Evolutionary conservation across 768 basidiomycete genomes (phyloP).

Genomic region (Mycena galericulata): DNA sequence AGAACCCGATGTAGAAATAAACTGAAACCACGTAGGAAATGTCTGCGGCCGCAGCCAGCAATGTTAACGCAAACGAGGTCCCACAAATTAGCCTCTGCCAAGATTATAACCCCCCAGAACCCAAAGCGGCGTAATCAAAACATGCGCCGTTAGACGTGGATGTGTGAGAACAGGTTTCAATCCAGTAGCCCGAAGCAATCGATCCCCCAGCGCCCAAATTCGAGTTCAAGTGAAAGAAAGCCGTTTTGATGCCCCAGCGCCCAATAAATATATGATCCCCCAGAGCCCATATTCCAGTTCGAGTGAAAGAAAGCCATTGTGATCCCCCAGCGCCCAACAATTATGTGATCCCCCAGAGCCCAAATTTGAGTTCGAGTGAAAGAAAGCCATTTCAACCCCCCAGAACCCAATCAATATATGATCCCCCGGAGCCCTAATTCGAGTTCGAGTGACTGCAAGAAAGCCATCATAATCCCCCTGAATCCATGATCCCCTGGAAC

Average conservation of each 20-base stretch:
- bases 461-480: background rate
- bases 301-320: too few relatives aligned
- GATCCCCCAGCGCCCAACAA: too few relatives aligned
- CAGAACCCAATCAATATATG: background rate
- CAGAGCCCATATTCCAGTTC: too few relatives aligned
- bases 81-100: background rate
- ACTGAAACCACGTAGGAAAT: too few relatives aligned
- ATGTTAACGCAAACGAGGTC: background rate
- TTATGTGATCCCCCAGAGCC: too few relatives aligned
- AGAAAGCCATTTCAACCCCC: background rate
- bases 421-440: constrained; percentile 3
- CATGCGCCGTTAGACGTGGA: constrained; percentile 1
- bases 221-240: too few relatives aligned
- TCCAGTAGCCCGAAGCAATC: too few relatives aligned
- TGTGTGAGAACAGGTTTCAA: too few relatives aligned
- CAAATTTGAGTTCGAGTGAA: too few relatives aligned
- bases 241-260: too few relatives aligned
- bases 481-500: background rate
- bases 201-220: too few relatives aligned
- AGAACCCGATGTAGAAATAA: background rate
- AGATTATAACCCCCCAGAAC: background rate
- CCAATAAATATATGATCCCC: too few relatives aligned
- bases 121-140: background rate
- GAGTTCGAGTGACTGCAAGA: background rate
- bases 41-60: background rate